These are phyloP conservation scores for Suillus subluteus DNA, from an alignment of 768 basidiomycete genomes.

Conservation along the genomic window DNA sequence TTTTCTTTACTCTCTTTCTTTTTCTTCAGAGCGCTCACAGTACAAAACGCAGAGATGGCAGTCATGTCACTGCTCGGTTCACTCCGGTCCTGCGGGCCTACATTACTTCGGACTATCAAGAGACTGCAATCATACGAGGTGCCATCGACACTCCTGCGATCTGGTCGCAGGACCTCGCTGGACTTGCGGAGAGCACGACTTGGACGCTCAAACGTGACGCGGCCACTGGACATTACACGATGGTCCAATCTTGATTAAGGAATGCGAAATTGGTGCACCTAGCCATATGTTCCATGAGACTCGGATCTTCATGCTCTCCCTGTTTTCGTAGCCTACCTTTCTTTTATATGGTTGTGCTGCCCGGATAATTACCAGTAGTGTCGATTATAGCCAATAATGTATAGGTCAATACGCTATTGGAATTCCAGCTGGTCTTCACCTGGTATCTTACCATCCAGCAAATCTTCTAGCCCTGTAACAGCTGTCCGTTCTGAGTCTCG, in stretches of 20 bases:
- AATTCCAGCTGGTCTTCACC: background rate
- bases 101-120: slow-evolving; percentile 10
- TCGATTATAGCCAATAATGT: background rate
- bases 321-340: no score
- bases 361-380: no score
- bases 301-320: background rate
- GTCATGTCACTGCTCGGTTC: background rate
- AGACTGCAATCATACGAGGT: background rate
- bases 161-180: background rate
- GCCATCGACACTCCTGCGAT: background rate
- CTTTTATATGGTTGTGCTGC: no score
- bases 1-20: background rate
- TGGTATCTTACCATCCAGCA: background rate
- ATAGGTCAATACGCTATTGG: background rate
- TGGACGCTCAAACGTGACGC: background rate
- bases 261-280: background rate
- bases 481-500: background rate
- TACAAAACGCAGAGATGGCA: background rate
- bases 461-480: background rate
- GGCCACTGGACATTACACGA: background rate
- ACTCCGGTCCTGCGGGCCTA: slow-evolving; percentile 5
- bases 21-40: background rate
- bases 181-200: background rate
- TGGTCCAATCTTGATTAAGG: background rate
- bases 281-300: background rate